Evolutionary conservation across 1,139 yeast species (phyloP).

Genomic region (Taphrina communis): DNA sequence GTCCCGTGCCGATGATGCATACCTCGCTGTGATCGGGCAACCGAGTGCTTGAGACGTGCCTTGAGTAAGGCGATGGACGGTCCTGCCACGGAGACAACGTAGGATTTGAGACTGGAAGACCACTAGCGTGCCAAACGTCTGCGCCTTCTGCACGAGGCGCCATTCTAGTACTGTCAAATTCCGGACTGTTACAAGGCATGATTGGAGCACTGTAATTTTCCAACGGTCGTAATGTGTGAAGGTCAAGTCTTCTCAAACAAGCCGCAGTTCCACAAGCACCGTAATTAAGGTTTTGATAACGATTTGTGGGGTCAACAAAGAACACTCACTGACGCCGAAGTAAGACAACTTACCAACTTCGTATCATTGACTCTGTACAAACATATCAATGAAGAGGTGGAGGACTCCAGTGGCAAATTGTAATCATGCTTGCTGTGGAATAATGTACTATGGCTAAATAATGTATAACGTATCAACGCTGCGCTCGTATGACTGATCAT

Average conservation of each 20-base stretch:
- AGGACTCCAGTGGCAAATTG: neutral
- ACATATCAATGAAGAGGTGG: too few species aligned
- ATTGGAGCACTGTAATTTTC: neutral
- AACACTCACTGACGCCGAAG: too few species aligned
- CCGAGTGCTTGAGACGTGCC: neutral
- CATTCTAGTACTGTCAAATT: too few species aligned
- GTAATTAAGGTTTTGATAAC: too few species aligned
- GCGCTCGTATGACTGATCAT: conserved; percentile 5
- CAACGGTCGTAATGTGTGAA: too few species aligned
- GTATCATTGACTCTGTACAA: too few species aligned
- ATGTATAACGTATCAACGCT: neutral
- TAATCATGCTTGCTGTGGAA: conserved; percentile 1
- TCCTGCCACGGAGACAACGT: conserved; percentile 24
- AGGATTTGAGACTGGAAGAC: conserved; percentile 16
- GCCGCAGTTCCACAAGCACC: too few species aligned
- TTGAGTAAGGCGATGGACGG: conserved; percentile 14
- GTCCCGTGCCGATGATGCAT: conserved; percentile 29
- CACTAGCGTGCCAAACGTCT: neutral
- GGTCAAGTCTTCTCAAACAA: too few species aligned
- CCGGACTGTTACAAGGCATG: neutral
- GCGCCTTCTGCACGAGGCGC: neutral
- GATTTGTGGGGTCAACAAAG: too few species aligned
- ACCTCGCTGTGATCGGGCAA: conserved; percentile 6
- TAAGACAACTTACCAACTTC: too few species aligned
- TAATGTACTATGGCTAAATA: conserved; percentile 18